These are phyloP conservation scores for Moesziomyces sp. DNA, from an alignment of 1,284 basidiomycete species.

Conservation along the genomic window DNA sequence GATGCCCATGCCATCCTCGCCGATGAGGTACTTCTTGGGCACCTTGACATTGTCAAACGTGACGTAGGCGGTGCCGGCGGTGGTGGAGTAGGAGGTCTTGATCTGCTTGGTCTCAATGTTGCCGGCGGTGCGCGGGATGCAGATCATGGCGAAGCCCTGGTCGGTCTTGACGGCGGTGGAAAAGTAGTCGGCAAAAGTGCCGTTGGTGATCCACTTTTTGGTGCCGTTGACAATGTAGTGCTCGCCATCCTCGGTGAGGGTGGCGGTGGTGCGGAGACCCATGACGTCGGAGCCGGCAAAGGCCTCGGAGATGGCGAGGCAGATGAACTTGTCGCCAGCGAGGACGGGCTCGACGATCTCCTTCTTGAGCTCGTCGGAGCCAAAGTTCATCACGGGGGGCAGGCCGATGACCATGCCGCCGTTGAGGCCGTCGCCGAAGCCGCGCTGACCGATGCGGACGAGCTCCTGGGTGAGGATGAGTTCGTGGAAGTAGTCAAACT, in stretches of 20 bases:
- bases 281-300: slow-evolving; percentile 89
- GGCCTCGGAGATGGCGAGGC: slow-evolving; percentile 87
- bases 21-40: slow-evolving; percentile 85
- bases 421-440: slow-evolving; percentile 67
- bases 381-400: slow-evolving; percentile 80
- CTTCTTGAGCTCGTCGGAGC: slow-evolving; percentile 79
- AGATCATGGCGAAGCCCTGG: slow-evolving; percentile 84
- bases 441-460: slow-evolving; percentile 78
- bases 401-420: slow-evolving; percentile 69
- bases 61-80: slow-evolving; percentile 78
- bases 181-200: slow-evolving; percentile 73
- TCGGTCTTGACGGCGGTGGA: slow-evolving; percentile 70
- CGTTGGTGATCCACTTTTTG: slow-evolving; percentile 89
- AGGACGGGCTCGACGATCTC: slow-evolving; percentile 84
- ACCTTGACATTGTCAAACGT: slow-evolving; percentile 89
- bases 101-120: slow-evolving; percentile 84
- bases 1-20: slow-evolving; percentile 82
- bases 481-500: slow-evolving; percentile 88
- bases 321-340: slow-evolving; percentile 81
- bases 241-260: slow-evolving; percentile 82
- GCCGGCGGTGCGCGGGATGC: slow-evolving; percentile 72
- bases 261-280: slow-evolving; percentile 77
- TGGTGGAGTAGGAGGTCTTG: slow-evolving; percentile 71
- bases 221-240: slow-evolving; percentile 69
- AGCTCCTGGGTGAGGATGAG: slow-evolving; percentile 85